Base-by-base conservation (phyloP, 768 basidiomycete genomes). In the Tulasnella sp. region DNA sequence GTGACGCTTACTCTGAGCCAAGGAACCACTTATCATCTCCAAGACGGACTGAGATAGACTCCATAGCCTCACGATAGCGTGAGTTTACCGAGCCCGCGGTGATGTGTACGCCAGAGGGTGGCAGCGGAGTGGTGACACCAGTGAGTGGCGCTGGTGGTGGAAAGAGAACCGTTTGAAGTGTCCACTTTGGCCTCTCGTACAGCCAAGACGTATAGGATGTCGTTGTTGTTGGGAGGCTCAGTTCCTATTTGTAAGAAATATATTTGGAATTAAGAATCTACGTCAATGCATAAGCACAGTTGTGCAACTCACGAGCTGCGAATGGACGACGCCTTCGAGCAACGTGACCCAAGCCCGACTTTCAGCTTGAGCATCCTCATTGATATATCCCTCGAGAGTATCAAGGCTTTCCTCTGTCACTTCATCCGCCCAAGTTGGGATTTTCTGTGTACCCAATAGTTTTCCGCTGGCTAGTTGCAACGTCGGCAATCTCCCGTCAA, bases 21-120 rank as follows among this genome's bases (percentile, higher is more conserved):
- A 92, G 77, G 71, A 92, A 85, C 89, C 89, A 92, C 62, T 78
- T 80, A 67, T 90, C 84, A 2, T 78, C 80, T 24, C 82, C 85
- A 1, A 92, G 77, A 23, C 88, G 79, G 63, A 86, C 85, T 0
- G 86, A 84, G 29, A 92, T 77, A 1, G 87, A 78, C 1, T 77
- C 68, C 19, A 90, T 81, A 15, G 88, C 88, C 49, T 88, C 85
- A 21, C 75, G 74, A 69, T 86, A 91, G n/a, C 29, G 45, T 8
- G 53, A 7, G 47, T 52, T 17, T 19, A 89, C 68, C 2, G 76
- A 71, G 15, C 72, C 66, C 17, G 75, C 69, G 62, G 82, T 75
- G 32, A 88, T 67, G 45, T 80, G 82, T 38, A 73, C 69, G 45
- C 85, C 86, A 54, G 74, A 83, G 2, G 75, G 73, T 3, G 85